Percentiles rank a stretch among this genome's conserved stretches.
phyloP scores from a whole-genome alignment of 2,329 filamentous ascomycete species.

The Lojkania enalia region DNA sequence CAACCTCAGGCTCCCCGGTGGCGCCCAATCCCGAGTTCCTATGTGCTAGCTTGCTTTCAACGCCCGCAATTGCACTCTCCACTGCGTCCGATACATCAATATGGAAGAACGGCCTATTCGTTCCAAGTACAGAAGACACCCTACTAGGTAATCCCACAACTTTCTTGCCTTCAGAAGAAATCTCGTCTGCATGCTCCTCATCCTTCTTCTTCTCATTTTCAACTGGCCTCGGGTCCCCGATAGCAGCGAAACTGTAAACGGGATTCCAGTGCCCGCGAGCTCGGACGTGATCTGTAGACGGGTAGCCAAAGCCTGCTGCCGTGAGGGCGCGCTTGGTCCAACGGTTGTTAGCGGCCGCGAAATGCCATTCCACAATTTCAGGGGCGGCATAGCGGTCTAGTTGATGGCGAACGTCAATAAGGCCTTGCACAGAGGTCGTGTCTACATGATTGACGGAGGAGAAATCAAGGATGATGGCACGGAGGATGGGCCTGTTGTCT shows the following conservation, averaged over 20 bases:
- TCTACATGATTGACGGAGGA: constrained; percentile 93
- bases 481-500: constrained; percentile 68
- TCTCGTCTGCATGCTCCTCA: constrained; percentile 23
- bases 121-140: constrained; percentile 74
- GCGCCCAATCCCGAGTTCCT: neutral
- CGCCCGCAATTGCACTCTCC: constrained; percentile 82
- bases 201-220: constrained; percentile 53
- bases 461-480: constrained; percentile 92
- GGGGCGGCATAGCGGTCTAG: constrained; percentile 83
- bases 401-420: constrained; percentile 94
- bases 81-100: constrained; percentile 87
- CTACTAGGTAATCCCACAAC: constrained; percentile 35
- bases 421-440: constrained; percentile 85
- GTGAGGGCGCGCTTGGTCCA: constrained; percentile 93
- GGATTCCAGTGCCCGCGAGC: constrained; percentile 75
- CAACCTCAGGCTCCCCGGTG: neutral
- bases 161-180: constrained; percentile 8
- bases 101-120: constrained; percentile 91
- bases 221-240: constrained; percentile 62
- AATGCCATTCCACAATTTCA: constrained; percentile 88
- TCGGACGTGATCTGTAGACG: constrained; percentile 55
- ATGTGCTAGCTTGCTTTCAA: constrained; percentile 52
- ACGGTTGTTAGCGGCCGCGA: constrained; percentile 88
- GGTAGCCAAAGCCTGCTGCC: constrained; percentile 82
- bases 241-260: constrained; percentile 92